Conservation (phyloP, 1,284 basidiomycete species). For the Flammula alnicola region DNA sequence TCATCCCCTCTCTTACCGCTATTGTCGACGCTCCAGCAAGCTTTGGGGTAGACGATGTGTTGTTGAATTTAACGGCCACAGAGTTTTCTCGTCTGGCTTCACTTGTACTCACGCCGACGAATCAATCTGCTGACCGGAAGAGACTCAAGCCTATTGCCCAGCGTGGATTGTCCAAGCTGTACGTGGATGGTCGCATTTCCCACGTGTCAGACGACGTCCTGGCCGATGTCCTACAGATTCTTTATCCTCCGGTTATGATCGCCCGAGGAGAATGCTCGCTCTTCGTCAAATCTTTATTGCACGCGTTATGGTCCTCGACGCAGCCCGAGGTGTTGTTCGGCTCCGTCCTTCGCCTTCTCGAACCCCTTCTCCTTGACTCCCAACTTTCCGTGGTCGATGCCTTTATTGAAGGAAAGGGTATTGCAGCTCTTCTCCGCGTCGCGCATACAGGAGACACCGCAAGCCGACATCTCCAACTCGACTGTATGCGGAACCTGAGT, state of each 20-base stretch:
- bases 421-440: conserved; percentile 34
- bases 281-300: conserved; percentile 33
- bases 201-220: too few relatives aligned
- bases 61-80: conserved; percentile 7
- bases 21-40: conserved; percentile 7
- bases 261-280: conserved; percentile 24
- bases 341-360: conserved; percentile 35
- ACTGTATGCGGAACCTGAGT: conserved; percentile 38
- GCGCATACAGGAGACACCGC: conserved; percentile 36
- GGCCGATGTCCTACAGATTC: conserved; percentile 39
- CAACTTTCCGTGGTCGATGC: conserved; percentile 29
- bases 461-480: conserved; percentile 37
- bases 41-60: conserved; percentile 9
- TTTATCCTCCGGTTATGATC: conserved; percentile 33
- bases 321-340: conserved; percentile 27
- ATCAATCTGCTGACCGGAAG: conserved; percentile 26
- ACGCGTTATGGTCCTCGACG: conserved; percentile 29
- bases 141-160: conserved; percentile 29
- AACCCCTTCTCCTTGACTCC: conserved; percentile 30
- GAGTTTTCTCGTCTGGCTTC: conserved; percentile 34
- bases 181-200: conserved; percentile 33
- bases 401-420: conserved; percentile 35
- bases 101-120: conserved; percentile 30
- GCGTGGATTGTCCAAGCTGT: conserved; percentile 34
- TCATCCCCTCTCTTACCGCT: conserved; percentile 11